Conservation (phyloP, 192 early-diverging fungal species). For the Coemansia sp. region DNA sequence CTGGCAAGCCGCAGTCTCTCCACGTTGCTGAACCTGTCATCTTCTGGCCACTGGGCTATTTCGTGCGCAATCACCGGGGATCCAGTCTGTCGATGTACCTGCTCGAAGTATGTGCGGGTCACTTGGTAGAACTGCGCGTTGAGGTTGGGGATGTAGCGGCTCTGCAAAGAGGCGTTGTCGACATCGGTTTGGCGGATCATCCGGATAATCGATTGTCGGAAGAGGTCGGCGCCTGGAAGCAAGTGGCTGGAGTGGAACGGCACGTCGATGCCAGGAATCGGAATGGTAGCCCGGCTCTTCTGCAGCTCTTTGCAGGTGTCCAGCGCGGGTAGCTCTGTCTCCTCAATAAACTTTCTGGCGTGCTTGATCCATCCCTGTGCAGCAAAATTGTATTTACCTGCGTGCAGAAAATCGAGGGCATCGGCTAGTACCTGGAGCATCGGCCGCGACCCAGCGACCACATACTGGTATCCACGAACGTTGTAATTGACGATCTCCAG, state of each 20-base stretch:
- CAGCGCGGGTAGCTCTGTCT: constrained; percentile 62
- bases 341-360: neutral
- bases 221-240: constrained; percentile 80
- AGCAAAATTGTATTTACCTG: constrained; percentile 31
- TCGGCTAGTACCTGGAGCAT: constrained; percentile 74
- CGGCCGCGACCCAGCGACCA: constrained; percentile 81
- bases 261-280: constrained; percentile 89
- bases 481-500: constrained; percentile 98
- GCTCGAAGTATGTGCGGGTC: constrained; percentile 72
- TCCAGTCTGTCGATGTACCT: constrained; percentile 69
- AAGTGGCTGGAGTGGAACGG: constrained; percentile 96
- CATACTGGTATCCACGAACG: constrained; percentile 94
- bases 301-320: constrained; percentile 60
- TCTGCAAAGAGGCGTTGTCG: constrained; percentile 67
- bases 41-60: constrained; percentile 73
- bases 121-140: constrained; percentile 86
- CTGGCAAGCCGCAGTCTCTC: constrained; percentile 77
- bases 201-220: constrained; percentile 80
- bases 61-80: constrained; percentile 70
- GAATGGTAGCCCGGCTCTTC: constrained; percentile 86
- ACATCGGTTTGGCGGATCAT: constrained; percentile 78
- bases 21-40: constrained; percentile 55
- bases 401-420: constrained; percentile 79
- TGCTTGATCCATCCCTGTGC: neutral
- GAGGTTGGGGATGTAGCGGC: constrained; percentile 95